Evolutionary conservation across 148 eudicot species (phyloP).

Genomic region (Diospyros lotus): DNA sequence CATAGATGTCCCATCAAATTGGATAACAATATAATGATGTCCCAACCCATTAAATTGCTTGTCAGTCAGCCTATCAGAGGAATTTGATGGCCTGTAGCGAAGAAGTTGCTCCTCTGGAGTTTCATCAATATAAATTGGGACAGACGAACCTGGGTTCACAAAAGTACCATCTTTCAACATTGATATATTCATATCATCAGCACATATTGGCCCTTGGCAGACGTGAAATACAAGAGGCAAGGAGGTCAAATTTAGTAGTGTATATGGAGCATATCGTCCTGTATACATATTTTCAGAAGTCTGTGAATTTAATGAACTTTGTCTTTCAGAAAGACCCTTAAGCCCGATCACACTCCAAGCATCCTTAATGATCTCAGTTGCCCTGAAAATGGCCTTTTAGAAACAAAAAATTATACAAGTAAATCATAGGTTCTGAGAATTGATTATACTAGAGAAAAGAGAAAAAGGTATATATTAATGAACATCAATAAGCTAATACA

Average conservation of each 20-base stretch:
- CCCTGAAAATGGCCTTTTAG: slow-evolving; percentile 61
- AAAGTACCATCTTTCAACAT: slow-evolving; percentile 34
- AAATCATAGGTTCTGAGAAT: not conserved
- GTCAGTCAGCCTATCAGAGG: slow-evolving; percentile 64
- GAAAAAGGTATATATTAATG: not conserved
- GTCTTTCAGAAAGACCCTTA: slow-evolving; percentile 35
- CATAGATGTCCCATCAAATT: slow-evolving; percentile 73
- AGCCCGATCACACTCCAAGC: slow-evolving; percentile 41
- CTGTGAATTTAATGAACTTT: slow-evolving; percentile 40
- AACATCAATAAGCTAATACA: not conserved
- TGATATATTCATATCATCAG: slow-evolving; percentile 45
- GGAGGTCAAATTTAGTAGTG: slow-evolving; percentile 75
- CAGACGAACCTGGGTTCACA: slow-evolving; percentile 60
- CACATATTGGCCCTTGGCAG: slow-evolving; percentile 42
- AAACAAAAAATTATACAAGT: slow-evolving; percentile 6
- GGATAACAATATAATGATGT: slow-evolving; percentile 69
- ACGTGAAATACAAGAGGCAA: slow-evolving; percentile 66
- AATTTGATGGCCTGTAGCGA: slow-evolving; percentile 44
- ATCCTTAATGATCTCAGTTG: slow-evolving; percentile 68
- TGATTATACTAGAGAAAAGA: not conserved
- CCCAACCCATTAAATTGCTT: slow-evolving; percentile 49
- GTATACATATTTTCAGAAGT: slow-evolving; percentile 33
- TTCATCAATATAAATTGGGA: slow-evolving; percentile 68
- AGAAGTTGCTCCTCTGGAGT: slow-evolving; percentile 61
- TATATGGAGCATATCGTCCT: slow-evolving; percentile 85